These are phyloP conservation scores for Backusella liffmaniae DNA, from an alignment of 192 early-diverging fungal genomes.

Conservation along the genomic window DNA sequence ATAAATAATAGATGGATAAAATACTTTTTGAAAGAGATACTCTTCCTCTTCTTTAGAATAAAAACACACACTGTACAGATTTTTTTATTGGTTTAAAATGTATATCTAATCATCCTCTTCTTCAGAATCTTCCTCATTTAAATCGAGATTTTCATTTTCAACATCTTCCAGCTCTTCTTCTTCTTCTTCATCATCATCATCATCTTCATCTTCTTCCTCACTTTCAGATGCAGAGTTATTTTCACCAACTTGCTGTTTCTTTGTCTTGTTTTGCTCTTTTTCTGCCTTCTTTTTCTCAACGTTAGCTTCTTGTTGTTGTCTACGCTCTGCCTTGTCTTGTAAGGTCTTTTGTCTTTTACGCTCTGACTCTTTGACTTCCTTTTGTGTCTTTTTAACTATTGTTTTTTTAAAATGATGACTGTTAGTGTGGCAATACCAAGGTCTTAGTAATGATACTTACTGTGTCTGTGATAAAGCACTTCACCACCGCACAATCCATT, in stretches of 20 bases:
- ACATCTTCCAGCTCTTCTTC: not conserved
- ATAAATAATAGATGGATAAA: no score
- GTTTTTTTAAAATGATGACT: not conserved
- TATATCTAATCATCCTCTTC: not conserved
- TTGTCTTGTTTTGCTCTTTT: conserved; percentile 50
- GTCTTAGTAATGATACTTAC: conserved; percentile 42
- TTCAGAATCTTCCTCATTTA: conserved; percentile 3
- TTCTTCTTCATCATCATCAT: not conserved
- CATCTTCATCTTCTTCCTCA: conserved; percentile 31
- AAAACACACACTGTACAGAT: not conserved
- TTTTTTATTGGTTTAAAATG: not conserved
- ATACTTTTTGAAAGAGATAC: no score
- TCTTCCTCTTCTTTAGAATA: no score
- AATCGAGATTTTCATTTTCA: not conserved
- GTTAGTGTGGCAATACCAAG: not conserved
- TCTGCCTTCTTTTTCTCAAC: conserved; percentile 75
- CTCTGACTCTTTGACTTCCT: conserved; percentile 69
- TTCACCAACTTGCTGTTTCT: conserved; percentile 2
- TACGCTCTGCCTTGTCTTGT: conserved; percentile 65
- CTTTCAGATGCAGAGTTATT: conserved; percentile 10
- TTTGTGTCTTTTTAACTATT: conserved; percentile 67
- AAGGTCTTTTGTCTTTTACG: conserved; percentile 56
- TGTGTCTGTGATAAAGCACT: conserved; percentile 85
- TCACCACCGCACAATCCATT: conserved; percentile 88
- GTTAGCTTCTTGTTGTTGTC: conserved; percentile 81